A percentile compares a stretch with the other conserved stretches of the same genome.
These are phyloP conservation scores for Dinochytrium kinnereticum DNA, from an alignment of 371 early-diverging fungal species.

Conservation along the genomic window DNA sequence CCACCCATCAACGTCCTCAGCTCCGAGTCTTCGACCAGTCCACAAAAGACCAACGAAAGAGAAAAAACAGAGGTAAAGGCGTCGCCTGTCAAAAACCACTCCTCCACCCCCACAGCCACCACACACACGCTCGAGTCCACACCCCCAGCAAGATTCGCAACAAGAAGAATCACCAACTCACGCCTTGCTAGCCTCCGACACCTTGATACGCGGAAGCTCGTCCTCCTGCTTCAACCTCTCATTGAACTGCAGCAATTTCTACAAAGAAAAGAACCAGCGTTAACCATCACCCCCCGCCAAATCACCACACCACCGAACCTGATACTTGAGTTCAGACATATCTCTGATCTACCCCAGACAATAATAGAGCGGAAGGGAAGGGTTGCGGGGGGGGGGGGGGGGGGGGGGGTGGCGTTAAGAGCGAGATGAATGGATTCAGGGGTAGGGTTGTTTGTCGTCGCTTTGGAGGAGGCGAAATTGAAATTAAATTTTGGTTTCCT, in stretches of 20 bases:
- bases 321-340: constrained; percentile 23
- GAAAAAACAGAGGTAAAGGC: no score
- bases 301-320: not conserved
- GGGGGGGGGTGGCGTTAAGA: not conserved
- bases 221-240: constrained; percentile 53
- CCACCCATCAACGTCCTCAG: no score
- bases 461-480: not conserved
- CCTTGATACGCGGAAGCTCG: constrained; percentile 53
- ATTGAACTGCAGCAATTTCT: constrained; percentile 45
- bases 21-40: no score
- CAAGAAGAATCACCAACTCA: constrained; percentile 26
- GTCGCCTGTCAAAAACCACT: no score
- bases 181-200: constrained; percentile 56
- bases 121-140: not conserved
- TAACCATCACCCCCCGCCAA: not conserved
- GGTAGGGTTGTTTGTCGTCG: not conserved
- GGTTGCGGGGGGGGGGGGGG: constrained; percentile 5
- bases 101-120: no score
- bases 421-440: not conserved
- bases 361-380: not conserved
- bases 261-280: not conserved
- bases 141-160: not conserved
- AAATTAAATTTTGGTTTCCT: not conserved
- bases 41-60: no score
- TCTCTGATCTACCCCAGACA: not conserved